A percentile compares a stretch with the other conserved stretches of the same genome.
Conservation (phyloP, 225 moss, liverwort and hornwort species). For the Polytrichum formosum region DNA sequence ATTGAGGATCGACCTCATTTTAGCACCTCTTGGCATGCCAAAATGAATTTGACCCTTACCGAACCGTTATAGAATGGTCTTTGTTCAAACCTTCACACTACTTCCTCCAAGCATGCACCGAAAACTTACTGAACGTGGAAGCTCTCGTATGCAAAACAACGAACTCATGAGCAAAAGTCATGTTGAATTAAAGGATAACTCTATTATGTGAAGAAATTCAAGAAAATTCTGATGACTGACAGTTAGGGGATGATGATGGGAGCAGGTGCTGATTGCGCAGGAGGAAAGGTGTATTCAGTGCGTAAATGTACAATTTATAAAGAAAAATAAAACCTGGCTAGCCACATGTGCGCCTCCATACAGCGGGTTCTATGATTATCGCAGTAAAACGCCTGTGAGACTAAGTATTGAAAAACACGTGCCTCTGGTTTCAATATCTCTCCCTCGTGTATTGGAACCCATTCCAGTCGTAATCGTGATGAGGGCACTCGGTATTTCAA, state of each 20-base stretch:
- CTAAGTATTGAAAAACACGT: constrained; percentile 31
- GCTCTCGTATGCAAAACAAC: no score
- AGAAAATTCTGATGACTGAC: neutral
- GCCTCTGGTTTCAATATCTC: constrained; percentile 41
- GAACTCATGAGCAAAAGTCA: no score
- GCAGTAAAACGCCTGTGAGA: constrained; percentile 56
- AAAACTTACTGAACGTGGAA: no score
- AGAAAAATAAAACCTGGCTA: constrained; percentile 48
- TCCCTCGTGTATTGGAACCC: constrained; percentile 55
- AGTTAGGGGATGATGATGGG: neutral
- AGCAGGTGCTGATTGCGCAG: constrained; percentile 86
- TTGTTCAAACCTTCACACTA: no score
- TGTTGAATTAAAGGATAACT: no score
- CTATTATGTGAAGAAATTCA: neutral
- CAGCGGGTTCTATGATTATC: constrained; percentile 55
- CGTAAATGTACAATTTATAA: constrained; percentile 42
- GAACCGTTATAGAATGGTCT: no score
- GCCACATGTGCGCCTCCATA: constrained; percentile 53
- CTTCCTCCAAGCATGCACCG: no score
- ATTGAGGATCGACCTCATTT: no score
- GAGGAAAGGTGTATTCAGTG: constrained; percentile 73
- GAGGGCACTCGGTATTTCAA: constrained; percentile 62
- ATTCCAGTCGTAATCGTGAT: constrained; percentile 73
- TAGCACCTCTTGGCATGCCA: neutral
- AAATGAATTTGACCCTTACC: no score